Percentiles rank a stretch among this genome's conserved stretches.
Evolutionary conservation across 176 grass and related monocot genomes (phyloP).

Genomic region (Tillandsia leiboldiana): DNA sequence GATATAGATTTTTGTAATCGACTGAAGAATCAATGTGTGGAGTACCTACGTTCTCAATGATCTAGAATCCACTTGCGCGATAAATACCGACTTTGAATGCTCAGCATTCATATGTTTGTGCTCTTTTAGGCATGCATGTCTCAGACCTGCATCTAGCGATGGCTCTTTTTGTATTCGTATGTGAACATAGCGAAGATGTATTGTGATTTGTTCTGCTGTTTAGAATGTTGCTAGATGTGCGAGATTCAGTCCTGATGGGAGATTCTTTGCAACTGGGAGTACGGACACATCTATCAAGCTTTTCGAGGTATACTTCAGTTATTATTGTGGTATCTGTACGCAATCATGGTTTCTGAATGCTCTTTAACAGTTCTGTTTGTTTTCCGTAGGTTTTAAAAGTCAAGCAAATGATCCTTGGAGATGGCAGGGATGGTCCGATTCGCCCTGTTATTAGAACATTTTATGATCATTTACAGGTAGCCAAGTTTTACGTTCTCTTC

Average conservation of each 20-base stretch:
- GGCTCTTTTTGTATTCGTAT: background rate
- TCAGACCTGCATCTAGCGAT: background rate
- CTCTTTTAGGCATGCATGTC: background rate
- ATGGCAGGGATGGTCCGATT: slow-evolving; percentile 64
- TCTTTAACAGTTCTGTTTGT: slow-evolving; percentile 6
- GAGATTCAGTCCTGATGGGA: slow-evolving; percentile 77
- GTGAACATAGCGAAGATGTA: slow-evolving; percentile 3
- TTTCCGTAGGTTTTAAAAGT: slow-evolving; percentile 67
- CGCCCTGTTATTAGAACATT: slow-evolving; percentile 74
- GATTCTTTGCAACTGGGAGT: slow-evolving; percentile 88
- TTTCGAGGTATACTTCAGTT: slow-evolving; percentile 53
- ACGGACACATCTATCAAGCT: slow-evolving; percentile 85
- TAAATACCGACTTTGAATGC: too few species aligned
- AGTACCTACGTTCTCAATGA: too few species aligned
- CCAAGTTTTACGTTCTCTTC: background rate
- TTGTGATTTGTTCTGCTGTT: slow-evolving; percentile 23
- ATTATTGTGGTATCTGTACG: background rate
- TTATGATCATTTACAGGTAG: slow-evolving; percentile 89
- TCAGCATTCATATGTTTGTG: too few species aligned
- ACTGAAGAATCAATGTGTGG: too few species aligned
- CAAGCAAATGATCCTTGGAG: slow-evolving; percentile 73
- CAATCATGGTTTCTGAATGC: background rate
- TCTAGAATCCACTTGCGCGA: too few species aligned
- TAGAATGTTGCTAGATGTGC: slow-evolving; percentile 80
- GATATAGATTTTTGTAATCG: background rate